Base-by-base conservation (phyloP, 2,329 filamentous ascomycete species). In the Pseudogymnoascus sp. region DNA sequence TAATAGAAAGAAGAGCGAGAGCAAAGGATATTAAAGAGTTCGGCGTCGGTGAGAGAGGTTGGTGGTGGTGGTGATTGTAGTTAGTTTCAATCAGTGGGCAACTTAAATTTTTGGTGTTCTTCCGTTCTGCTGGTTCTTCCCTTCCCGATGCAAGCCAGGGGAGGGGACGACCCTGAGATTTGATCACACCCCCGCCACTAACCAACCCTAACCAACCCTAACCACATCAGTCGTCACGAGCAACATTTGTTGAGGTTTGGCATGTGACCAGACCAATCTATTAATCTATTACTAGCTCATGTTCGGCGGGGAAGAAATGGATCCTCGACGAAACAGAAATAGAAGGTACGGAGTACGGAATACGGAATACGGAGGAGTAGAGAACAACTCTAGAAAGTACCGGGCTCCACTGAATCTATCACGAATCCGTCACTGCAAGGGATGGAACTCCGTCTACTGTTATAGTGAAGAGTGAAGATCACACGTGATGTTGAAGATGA, bases 151-250 rank as follows among this genome's bases (percentile, higher is more conserved):
- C 13, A 50, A 50, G 44, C 44, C 44, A 50, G 44, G 44, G 44
- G 17, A 23, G 44, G 44, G 44, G 44, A 28, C 44, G 44, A 50
- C 44, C 44, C 44, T 50, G 44, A 50, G 44, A 50, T 47, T 50
- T 28, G 44, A 50, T 50, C 44, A 50, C 44, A 50, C 23, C 44
- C 44, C 44, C 23, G 44, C 44, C 23, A 50, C 44, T 50, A 50
- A 50, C n/a, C n/a, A n/a, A n/a, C n/a, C n/a, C n/a, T n/a, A n/a
- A n/a, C n/a, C n/a, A n/a, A n/a, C n/a, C n/a, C 44, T 50, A 50
- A 50, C 44, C 44, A 28, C 44, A n/a, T 50, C 44, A 50, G 44
- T 50, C 44, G 23, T 50, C 44, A 50, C 44, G 44, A 50, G 44
- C 21, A 28, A 9, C n/a, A 50, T 28, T 47, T 50, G 44, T 50